phyloP scores from a whole-genome alignment of 1,139 yeast genomes.

The Diutina scorzettiae region DNA sequence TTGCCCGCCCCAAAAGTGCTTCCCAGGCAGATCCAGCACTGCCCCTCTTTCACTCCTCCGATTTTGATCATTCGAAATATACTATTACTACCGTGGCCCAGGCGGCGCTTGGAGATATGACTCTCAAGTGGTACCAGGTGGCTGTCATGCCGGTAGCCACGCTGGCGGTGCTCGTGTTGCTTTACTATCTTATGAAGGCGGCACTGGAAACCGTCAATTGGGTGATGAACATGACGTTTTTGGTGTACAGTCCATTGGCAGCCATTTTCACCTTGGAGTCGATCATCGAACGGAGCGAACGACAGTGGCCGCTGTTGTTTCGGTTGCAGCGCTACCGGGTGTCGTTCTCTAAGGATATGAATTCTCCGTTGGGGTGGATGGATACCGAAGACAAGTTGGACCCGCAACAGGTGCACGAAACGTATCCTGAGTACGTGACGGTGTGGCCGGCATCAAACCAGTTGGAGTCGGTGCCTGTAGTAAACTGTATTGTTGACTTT shows the following conservation, averaged over 20 bases:
- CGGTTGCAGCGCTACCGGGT: not conserved
- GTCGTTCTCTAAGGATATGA: not conserved
- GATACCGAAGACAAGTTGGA: not conserved
- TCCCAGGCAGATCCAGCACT: not conserved
- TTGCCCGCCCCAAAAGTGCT: not conserved
- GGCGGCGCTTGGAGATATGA: not conserved
- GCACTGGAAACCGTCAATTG: not conserved
- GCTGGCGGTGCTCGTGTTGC: not conserved
- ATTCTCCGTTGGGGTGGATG: not conserved
- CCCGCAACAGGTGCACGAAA: not conserved
- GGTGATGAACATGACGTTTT: not conserved
- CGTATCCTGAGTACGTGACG: conserved; percentile 1
- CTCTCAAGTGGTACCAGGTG: conserved; percentile 2
- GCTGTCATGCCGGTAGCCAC: not conserved
- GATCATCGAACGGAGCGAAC: not conserved
- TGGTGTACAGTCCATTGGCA: not conserved
- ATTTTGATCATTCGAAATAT: not conserved
- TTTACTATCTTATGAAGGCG: not conserved
- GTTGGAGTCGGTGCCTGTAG: not conserved
- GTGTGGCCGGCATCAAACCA: not conserved
- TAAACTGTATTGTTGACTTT: not conserved
- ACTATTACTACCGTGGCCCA: not conserved
- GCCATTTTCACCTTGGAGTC: not conserved
- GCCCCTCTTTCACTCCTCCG: not conserved
- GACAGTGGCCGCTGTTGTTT: not conserved